Evolutionary conservation across 805 yeast genomes (phyloP).

Genomic region (Saccharomycopsis microspora): DNA sequence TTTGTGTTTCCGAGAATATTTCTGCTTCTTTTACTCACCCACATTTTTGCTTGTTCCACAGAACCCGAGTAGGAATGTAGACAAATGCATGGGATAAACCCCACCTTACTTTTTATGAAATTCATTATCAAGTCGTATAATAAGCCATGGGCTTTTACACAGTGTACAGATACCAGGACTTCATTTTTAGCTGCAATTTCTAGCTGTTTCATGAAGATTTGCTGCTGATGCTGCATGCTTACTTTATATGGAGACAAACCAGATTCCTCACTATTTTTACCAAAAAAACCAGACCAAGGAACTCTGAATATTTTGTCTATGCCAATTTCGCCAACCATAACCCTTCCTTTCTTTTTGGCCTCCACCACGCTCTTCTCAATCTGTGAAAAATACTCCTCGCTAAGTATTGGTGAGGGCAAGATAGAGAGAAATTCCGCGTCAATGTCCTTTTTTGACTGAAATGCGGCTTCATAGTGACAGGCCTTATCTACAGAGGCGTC

Average conservation of each 20-base stretch:
- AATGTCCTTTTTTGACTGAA: neutral
- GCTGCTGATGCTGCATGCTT: conserved; percentile 51
- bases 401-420: neutral
- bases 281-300: conserved; percentile 48
- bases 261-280: conserved; percentile 20
- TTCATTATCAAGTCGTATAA: conserved; percentile 34
- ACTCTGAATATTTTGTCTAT: conserved; percentile 67
- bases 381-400: conserved; percentile 4
- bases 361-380: neutral
- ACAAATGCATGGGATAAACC: conserved; percentile 26
- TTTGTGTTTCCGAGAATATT: conserved; percentile 12
- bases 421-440: neutral
- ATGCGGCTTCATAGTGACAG: neutral
- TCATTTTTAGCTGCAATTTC: conserved; percentile 36
- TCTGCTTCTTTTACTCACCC: conserved; percentile 28
- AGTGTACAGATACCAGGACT: conserved; percentile 65
- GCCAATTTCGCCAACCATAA: conserved; percentile 83
- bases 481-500: neutral
- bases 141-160: conserved; percentile 69
- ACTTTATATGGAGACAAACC: conserved; percentile 39
- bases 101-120: conserved; percentile 6
- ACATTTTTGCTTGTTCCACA: conserved; percentile 45
- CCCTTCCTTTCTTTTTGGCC: conserved; percentile 2
- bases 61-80: conserved; percentile 87
- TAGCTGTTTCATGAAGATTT: conserved; percentile 39